Percentiles rank a stretch among this genome's conserved stretches.
These are phyloP conservation scores for Microcyclosporella mali DNA, from an alignment of 2,329 filamentous ascomycete species.

Conservation along the genomic window DNA sequence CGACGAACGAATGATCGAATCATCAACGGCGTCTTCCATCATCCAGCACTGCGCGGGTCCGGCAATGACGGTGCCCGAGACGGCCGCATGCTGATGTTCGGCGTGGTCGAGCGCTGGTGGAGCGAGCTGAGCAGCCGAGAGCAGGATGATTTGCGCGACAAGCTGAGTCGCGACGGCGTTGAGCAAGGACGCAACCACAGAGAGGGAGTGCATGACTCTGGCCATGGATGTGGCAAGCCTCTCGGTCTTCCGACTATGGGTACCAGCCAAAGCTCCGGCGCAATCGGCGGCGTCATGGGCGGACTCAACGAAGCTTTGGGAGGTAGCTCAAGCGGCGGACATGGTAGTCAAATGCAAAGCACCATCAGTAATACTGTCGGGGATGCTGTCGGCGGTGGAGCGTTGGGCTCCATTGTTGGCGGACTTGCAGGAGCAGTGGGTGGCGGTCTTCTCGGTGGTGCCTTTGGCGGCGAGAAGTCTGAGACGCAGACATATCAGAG, in stretches of 20 bases:
- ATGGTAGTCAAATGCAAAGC: conserved; percentile 16
- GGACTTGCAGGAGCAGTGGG: conserved; percentile 55
- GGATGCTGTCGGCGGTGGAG: conserved; percentile 58
- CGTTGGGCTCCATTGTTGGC: conserved; percentile 64
- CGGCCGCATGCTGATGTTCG: conserved; percentile 70
- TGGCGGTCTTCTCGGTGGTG: conserved; percentile 58
- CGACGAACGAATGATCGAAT: conserved; percentile 68
- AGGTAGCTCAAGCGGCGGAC: conserved; percentile 32
- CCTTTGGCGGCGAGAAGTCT: conserved; percentile 46
- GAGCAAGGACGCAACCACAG: conserved; percentile 76
- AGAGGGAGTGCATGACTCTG: conserved; percentile 73
- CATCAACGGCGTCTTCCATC: conserved; percentile 75
- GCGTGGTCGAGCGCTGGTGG: conserved; percentile 82
- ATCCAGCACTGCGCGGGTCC: conserved; percentile 69
- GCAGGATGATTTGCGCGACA: conserved; percentile 61
- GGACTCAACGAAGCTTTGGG: conserved; percentile 28
- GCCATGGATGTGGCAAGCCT: conserved; percentile 77
- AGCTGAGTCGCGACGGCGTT: conserved; percentile 74
- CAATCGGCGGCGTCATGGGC: conserved; percentile 35
- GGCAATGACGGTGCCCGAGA: conserved; percentile 66
- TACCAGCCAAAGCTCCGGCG: conserved; percentile 39
- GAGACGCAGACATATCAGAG: conserved; percentile 48
- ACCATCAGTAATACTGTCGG: conserved; percentile 48
- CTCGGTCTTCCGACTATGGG: conserved; percentile 66
- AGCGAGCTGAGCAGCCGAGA: conserved; percentile 55